Evolutionary conservation across 2,329 filamentous ascomycete genomes (phyloP).

Genomic region (Kalmusia sp.): DNA sequence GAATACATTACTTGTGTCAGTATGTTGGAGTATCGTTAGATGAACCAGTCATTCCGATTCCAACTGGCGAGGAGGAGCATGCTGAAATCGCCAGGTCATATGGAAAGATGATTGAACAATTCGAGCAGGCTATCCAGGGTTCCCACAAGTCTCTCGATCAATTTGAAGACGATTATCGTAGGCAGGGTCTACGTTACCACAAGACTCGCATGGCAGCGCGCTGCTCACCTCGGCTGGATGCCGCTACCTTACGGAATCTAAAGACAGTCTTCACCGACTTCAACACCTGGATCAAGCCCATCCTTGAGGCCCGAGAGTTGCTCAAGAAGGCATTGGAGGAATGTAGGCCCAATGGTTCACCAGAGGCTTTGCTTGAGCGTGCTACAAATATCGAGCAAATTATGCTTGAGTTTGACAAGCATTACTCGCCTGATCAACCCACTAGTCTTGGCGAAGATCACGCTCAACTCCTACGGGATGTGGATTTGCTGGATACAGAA

Average conservation of each 20-base stretch:
- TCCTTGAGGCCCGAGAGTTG: not conserved
- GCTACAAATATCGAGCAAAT: not conserved
- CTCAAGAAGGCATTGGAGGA: not conserved
- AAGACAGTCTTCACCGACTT: not conserved
- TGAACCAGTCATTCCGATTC: no score
- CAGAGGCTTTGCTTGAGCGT: not conserved
- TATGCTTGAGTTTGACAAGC: not conserved
- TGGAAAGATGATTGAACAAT: not conserved
- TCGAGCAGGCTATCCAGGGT: not conserved
- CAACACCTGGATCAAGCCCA: not conserved
- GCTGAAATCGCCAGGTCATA: not conserved
- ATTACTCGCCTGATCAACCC: no score
- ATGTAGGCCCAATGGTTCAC: not conserved
- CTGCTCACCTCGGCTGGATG: not conserved
- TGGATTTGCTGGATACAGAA: not conserved
- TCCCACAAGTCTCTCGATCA: not conserved
- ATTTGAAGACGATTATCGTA: not conserved
- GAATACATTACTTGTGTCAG: no score
- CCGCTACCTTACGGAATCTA: not conserved
- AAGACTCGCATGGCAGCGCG: not conserved
- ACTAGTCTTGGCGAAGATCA: not conserved
- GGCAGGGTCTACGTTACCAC: not conserved
- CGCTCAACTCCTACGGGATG: not conserved
- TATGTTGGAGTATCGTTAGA: no score
- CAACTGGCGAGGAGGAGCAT: no score